Evolutionary conservation across 805 yeast genomes (phyloP).

Genomic region (Barnettozyma pratensis): DNA sequence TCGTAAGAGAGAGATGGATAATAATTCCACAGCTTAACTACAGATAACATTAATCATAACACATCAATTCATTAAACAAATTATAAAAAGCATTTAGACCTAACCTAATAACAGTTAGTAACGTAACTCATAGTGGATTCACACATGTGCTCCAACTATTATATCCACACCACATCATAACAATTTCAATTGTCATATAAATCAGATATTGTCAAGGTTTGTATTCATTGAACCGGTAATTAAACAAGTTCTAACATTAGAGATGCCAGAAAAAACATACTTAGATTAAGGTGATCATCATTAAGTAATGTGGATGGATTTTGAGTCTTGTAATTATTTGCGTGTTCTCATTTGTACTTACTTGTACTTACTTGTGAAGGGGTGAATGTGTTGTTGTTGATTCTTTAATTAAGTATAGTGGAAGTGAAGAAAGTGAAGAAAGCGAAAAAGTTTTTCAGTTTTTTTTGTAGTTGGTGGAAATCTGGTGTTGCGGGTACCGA

Average conservation of each 20-base stretch:
- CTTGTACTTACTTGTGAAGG: not conserved
- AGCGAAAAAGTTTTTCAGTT: not conserved
- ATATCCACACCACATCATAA: too few relatives aligned
- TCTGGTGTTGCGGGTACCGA: not conserved
- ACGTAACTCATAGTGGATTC: too few relatives aligned
- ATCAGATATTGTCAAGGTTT: constrained; percentile 67
- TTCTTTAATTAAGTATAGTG: not conserved
- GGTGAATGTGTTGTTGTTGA: not conserved
- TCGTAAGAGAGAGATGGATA: too few relatives aligned
- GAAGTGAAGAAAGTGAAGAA: not conserved
- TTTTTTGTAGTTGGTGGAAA: not conserved
- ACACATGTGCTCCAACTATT: too few relatives aligned
- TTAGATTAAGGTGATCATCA: constrained; percentile 21
- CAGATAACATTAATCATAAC: too few relatives aligned
- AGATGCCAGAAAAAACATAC: constrained; percentile 82
- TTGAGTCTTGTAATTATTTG: not conserved
- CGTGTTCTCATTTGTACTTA: not conserved
- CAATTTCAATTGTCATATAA: not conserved
- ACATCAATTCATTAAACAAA: too few relatives aligned
- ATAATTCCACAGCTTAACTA: too few relatives aligned
- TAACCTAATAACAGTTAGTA: too few relatives aligned
- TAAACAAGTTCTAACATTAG: constrained; percentile 74
- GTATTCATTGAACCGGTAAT: constrained; percentile 71
- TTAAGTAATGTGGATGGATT: not conserved
- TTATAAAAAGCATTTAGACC: too few relatives aligned